Base-by-base conservation (phyloP, 176 grass and related monocot genomes). In the Aegilops umbellulata region DNA sequence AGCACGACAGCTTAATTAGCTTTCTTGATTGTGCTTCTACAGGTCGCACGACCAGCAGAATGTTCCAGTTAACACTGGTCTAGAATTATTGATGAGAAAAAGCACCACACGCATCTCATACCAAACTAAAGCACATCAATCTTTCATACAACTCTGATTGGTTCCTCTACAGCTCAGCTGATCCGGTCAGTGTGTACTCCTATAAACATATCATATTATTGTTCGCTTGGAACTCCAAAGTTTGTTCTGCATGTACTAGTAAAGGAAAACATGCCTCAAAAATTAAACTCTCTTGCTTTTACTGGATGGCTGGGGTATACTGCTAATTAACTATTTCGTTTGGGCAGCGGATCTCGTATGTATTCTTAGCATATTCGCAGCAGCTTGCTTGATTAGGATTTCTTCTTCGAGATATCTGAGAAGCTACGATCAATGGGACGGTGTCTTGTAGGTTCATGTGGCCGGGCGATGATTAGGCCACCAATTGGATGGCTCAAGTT, bases 401-500 rank as follows among this genome's bases (percentile, higher is more conserved):
- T 5, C 13, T 47, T 47, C 12, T 47, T 47, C 57, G 24, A 27
- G 2, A 38, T 5, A 58, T 22, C 19, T 58, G 53, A 49, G 41
- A 77, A 68, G 17, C 19, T 34, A 30, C 0, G 31, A 12, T 34
- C 9, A 19, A 42, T 34, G 5, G 5, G 7, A 17, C 55, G 32
- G 44, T 34, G 30, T 67, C 31, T 24, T 12, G 1, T 3, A 57
- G 53, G 53, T 8, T 22, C 17, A 11, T 46, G 84, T 79, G 65
- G 60, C 35, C 22, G 31, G 60, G 35, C 44, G 30, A 83, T 83
- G 42, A 79, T 87, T 83, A 60, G 58, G 22, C 58, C 34, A 74
- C 67, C 66, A 74, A 84, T 68, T 90, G 80, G 46, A 61, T 46
- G 85, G 89, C 84, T 83, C 80, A 14, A 20, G 75, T 87, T 79